Evolutionary conservation across 306 rosid genomes (phyloP).

Genomic region (cucumber (Cucumis sativus)): Cucumber_9930_V3 NC_026660.2:5545001-5545500

Average conservation of each 20-base stretch:
- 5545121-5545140: slow-evolving; percentile 57
- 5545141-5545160: slow-evolving; percentile 40
- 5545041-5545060: slow-evolving; percentile 40
- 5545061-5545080: slow-evolving; percentile 37
- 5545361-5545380: slow-evolving; percentile 12
- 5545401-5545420: slow-evolving; percentile 23
- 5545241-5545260: slow-evolving; percentile 19
- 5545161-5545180: slow-evolving; percentile 8
- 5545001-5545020: slow-evolving; percentile 27
- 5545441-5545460: slow-evolving; percentile 42
- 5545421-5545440: slow-evolving; percentile 42
- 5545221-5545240: slow-evolving; percentile 14
- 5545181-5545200: background rate
- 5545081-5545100: slow-evolving; percentile 62
- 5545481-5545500: slow-evolving; percentile 46
- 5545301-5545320: slow-evolving; percentile 19
- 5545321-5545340: slow-evolving; percentile 22
- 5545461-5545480: slow-evolving; percentile 44
- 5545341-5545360: slow-evolving; percentile 16
- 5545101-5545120: slow-evolving; percentile 43
- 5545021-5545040: slow-evolving; percentile 33
- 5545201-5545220: slow-evolving; percentile 21
- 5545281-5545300: slow-evolving; percentile 4
- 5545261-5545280: background rate
- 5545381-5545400: slow-evolving; percentile 20